Conservation (phyloP, 768 basidiomycete species). For the Boletus speciosus region DNA sequence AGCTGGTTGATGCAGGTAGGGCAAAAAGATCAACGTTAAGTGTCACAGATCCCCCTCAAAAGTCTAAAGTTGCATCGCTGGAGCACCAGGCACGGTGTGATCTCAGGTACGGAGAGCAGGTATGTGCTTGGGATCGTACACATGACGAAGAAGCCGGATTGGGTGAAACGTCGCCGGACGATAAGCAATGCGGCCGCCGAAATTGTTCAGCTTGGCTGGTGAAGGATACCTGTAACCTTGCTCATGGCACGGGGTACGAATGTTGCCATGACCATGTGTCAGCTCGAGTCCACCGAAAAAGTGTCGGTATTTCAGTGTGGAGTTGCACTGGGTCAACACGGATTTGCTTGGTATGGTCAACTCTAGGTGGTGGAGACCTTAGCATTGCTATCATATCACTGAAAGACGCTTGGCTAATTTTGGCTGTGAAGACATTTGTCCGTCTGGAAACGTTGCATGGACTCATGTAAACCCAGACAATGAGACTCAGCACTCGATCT, state of each 20-base stretch:
- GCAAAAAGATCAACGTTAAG: too few species aligned
- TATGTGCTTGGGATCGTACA: not conserved
- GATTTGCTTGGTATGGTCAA: not conserved
- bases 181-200: not conserved
- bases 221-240: too few species aligned
- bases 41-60: not conserved
- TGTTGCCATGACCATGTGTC: too few species aligned
- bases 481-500: not conserved
- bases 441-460: not conserved
- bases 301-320: too few species aligned
- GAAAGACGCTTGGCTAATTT: not conserved
- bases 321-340: not conserved
- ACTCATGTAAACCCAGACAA: not conserved
- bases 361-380: not conserved
- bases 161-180: not conserved
- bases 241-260: not conserved
- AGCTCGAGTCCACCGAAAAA: too few species aligned
- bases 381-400: not conserved
- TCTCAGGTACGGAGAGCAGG: not conserved
- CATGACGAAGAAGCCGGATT: not conserved
- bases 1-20: not conserved
- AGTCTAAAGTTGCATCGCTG: not conserved
- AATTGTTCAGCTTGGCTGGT: too few species aligned
- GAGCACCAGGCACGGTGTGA: not conserved
- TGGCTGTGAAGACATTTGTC: not conserved